These are phyloP conservation scores for Zymoseptoria pseudotritici DNA, from an alignment of 2,329 filamentous ascomycete species.

Conservation along the genomic window DNA sequence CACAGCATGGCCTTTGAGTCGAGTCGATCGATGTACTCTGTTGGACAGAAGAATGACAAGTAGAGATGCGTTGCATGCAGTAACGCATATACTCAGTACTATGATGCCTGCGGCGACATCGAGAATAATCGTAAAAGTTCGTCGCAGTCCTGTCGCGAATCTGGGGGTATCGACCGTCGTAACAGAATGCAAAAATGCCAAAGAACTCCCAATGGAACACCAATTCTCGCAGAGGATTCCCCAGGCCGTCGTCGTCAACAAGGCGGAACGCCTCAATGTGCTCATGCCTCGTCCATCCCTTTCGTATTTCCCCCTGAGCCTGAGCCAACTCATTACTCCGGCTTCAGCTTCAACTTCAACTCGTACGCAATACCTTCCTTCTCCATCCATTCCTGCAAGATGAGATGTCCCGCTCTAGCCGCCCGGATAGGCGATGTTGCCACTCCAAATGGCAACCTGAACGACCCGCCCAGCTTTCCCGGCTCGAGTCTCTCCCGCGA, in stretches of 20 bases:
- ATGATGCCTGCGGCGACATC: background rate
- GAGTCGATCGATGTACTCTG: too few relatives aligned
- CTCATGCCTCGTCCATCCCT: background rate
- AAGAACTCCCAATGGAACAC: background rate
- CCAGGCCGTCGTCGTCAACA: background rate
- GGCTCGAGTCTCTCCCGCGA: slow-evolving; percentile 28
- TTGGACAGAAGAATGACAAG: too few relatives aligned
- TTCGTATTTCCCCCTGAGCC: background rate
- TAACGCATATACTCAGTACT: background rate
- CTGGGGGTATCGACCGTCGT: background rate
- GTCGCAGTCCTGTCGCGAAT: background rate
- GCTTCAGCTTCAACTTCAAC: slow-evolving; percentile 20
- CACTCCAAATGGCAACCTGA: slow-evolving; percentile 34
- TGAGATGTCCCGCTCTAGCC: slow-evolving; percentile 36
- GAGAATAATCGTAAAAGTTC: background rate
- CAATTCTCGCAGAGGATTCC: background rate
- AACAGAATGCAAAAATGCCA: background rate
- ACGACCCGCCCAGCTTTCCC: slow-evolving; percentile 29
- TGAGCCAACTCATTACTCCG: background rate
- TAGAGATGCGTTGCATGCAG: background rate
- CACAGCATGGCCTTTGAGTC: too few relatives aligned
- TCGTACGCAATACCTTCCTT: slow-evolving; percentile 17
- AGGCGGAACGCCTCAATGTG: background rate
- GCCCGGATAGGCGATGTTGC: slow-evolving; percentile 39
- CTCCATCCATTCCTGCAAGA: slow-evolving; percentile 37